Percentiles rank a stretch among this genome's conserved stretches.
phyloP scores from a whole-genome alignment of 306 rosid genomes.

The Styphnolobium japonicum region DNA sequence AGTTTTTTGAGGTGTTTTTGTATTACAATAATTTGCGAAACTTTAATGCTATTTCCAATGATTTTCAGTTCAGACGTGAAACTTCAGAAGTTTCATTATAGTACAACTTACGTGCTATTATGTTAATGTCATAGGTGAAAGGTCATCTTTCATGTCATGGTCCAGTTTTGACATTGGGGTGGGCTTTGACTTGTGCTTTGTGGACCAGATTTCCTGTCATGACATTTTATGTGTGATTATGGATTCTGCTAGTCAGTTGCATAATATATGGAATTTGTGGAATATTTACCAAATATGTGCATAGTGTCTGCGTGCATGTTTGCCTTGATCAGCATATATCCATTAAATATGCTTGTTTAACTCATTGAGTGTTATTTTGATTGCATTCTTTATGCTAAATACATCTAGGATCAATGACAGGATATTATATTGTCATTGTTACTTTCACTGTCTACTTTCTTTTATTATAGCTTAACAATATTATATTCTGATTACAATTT shows the following conservation, averaged over 20 bases:
- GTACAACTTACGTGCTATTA: neutral
- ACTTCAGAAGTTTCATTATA: neutral
- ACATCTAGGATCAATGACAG: neutral
- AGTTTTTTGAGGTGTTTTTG: neutral
- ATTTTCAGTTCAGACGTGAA: neutral
- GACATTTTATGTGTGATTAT: neutral
- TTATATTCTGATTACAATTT: conserved; percentile 26
- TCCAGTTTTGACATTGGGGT: neutral
- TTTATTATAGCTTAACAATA: conserved; percentile 12
- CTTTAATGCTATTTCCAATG: neutral
- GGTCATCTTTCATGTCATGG: neutral
- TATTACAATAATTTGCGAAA: neutral
- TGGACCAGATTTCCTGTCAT: neutral
- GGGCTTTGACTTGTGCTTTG: conserved; percentile 1
- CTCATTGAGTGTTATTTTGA: neutral
- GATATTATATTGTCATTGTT: neutral
- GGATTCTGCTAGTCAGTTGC: neutral
- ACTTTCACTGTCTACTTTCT: neutral
- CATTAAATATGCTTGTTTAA: conserved; percentile 1
- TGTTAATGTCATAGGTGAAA: neutral
- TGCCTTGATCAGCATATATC: conserved; percentile 1
- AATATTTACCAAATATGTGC: neutral
- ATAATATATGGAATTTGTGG: neutral
- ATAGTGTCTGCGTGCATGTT: neutral
- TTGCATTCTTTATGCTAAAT: neutral